phyloP scores from a whole-genome alignment of 805 yeast species.

The Metschnikowia cerradonensis region DNA sequence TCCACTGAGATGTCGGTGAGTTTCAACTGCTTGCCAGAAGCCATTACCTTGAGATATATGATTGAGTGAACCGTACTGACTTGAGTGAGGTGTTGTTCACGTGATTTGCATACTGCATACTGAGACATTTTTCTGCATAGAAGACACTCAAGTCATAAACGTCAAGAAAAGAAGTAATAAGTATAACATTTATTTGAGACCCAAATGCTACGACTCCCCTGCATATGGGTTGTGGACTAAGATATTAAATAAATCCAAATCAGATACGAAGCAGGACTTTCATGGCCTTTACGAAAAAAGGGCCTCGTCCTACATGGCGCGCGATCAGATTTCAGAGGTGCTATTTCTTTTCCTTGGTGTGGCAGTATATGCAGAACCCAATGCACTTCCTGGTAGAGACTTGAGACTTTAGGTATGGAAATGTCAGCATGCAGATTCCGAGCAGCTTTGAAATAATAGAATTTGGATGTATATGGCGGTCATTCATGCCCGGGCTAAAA shows the following conservation, averaged over 20 bases:
- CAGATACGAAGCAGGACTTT: too few species aligned
- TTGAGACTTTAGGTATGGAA: neutral
- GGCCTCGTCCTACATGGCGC: neutral
- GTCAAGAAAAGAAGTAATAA: neutral
- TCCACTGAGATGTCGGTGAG: slow-evolving; percentile 23
- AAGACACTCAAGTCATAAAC: neutral
- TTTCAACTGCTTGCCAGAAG: neutral
- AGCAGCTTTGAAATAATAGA: neutral
- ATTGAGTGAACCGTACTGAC: neutral
- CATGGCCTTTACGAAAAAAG: too few species aligned
- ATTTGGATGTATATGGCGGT: neutral
- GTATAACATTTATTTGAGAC: neutral
- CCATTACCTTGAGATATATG: neutral
- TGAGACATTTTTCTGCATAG: neutral
- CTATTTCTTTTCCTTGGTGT: neutral
- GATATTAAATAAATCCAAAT: too few species aligned
- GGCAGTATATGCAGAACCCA: neutral
- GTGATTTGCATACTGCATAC: neutral
- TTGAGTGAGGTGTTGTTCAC: neutral
- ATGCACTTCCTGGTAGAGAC: neutral
- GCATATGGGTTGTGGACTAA: too few species aligned
- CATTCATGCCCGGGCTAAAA: neutral
- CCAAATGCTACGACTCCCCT: too few species aligned
- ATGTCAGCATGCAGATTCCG: neutral
- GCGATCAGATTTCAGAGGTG: neutral